These are phyloP conservation scores for Suillus hirtellus DNA, from an alignment of 768 basidiomycete species.

Conservation along the genomic window DNA sequence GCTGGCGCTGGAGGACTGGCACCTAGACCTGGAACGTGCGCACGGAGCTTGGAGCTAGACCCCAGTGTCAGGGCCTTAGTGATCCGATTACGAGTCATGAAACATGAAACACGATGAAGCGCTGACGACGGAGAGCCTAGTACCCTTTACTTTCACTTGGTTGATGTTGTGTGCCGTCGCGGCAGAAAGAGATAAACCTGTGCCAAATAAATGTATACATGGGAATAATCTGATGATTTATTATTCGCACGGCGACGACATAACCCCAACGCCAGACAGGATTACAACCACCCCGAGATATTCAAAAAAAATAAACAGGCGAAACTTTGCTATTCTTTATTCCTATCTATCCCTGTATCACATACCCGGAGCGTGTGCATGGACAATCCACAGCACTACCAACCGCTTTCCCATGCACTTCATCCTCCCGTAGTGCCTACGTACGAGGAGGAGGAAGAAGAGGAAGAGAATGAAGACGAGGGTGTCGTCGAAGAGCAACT, in stretches of 20 bases:
- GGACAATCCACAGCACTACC: conserved; percentile 80
- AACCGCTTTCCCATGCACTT: conserved; percentile 77
- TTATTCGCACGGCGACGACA: conserved; percentile 11
- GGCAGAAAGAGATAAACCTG: conserved; percentile 3
- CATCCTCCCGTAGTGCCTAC: conserved; percentile 48
- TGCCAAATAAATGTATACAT: conserved; percentile 9
- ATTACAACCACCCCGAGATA: conserved; percentile 12
- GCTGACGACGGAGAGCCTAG: not conserved
- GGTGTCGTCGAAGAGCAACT: conserved; percentile 72
- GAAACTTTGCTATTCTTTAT: conserved; percentile 15
- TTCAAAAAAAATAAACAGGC: conserved; percentile 9
- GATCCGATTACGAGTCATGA: not conserved
- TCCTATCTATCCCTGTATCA: conserved; percentile 9
- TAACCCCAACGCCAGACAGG: conserved; percentile 7
- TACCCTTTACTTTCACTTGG: not conserved
- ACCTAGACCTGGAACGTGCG: not conserved
- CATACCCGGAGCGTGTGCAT: conserved; percentile 26
- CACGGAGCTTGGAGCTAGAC: not conserved
- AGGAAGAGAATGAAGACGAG: conserved; percentile 74
- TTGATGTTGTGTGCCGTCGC: not conserved
- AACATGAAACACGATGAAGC: not conserved
- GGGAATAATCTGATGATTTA: conserved; percentile 8
- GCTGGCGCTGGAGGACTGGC: not conserved
- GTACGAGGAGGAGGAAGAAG: conserved; percentile 57
- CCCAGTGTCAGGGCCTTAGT: not conserved